Evolutionary conservation across 805 yeast genomes (phyloP).

Genomic region (Pichia nakasei): DNA sequence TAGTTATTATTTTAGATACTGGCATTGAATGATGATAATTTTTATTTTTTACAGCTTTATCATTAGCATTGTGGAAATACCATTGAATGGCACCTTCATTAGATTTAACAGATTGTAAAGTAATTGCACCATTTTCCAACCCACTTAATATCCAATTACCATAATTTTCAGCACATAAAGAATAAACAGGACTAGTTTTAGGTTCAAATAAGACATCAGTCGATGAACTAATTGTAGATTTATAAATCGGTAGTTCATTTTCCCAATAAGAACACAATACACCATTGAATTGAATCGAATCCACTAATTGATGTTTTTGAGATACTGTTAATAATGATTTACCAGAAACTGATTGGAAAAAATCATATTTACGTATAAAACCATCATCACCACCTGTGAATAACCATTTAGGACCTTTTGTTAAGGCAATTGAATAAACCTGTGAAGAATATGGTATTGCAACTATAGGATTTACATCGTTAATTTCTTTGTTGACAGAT

Average conservation of each 20-base stretch:
- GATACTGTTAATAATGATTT: slow-evolving; percentile 81
- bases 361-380: slow-evolving; percentile 80
- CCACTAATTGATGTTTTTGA: slow-evolving; percentile 83
- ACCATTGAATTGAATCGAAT: slow-evolving; percentile 79
- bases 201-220: slow-evolving; percentile 28
- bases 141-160: slow-evolving; percentile 84
- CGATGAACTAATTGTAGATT: slow-evolving; percentile 19
- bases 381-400: slow-evolving; percentile 97
- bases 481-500: slow-evolving; percentile 34
- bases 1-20: slow-evolving; percentile 62
- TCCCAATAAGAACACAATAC: slow-evolving; percentile 86
- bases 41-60: slow-evolving; percentile 16
- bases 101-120: slow-evolving; percentile 73
- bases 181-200: slow-evolving; percentile 72
- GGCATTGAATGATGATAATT: slow-evolving; percentile 52
- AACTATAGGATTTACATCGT: slow-evolving; percentile 74
- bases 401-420: slow-evolving; percentile 77
- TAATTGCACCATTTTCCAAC: slow-evolving; percentile 73
- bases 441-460: slow-evolving; percentile 80
- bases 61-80: slow-evolving; percentile 39
- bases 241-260: slow-evolving; percentile 76
- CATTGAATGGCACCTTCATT: slow-evolving; percentile 77
- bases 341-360: slow-evolving; percentile 78
- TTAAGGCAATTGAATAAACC: slow-evolving; percentile 67
- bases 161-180: slow-evolving; percentile 75